phyloP scores from a whole-genome alignment of 345 rosid species.

The Eucalyptus microcorys region DNA sequence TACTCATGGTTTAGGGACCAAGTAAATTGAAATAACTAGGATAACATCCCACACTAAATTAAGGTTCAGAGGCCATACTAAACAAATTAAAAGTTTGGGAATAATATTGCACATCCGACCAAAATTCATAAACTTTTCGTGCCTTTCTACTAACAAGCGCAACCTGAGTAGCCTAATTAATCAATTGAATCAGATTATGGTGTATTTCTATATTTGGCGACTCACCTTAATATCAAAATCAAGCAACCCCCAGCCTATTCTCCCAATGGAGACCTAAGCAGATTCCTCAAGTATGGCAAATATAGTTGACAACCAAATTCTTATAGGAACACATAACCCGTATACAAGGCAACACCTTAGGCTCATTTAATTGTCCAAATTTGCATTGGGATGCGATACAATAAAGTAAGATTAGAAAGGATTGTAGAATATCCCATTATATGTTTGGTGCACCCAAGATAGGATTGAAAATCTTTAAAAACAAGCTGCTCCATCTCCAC shows the following conservation, averaged over 20 bases:
- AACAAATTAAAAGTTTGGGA: neutral
- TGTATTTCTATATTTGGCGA: neutral
- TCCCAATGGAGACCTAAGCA: neutral
- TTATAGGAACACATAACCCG: neutral
- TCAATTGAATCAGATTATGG: neutral
- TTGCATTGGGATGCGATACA: rapidly evolving
- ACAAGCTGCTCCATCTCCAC: neutral
- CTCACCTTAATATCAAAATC: neutral
- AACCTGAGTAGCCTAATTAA: neutral
- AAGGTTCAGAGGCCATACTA: neutral
- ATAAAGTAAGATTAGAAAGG: too few species aligned
- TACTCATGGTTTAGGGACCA: too few species aligned
- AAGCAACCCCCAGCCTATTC: neutral
- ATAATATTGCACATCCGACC: too few species aligned
- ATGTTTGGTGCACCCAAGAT: neutral
- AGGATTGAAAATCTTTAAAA: neutral
- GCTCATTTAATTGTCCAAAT: neutral
- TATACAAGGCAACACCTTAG: neutral
- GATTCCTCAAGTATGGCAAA: neutral
- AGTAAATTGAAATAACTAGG: too few species aligned
- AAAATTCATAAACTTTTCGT: too few species aligned
- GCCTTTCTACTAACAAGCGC: neutral
- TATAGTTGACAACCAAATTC: neutral
- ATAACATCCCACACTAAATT: rapidly evolving
- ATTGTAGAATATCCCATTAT: too few species aligned